Evolutionary conservation across 139 green algal genomes (phyloP), one percentile per base, ranked within the genome.

Genomic region (Dunaliella sp.): DNA sequence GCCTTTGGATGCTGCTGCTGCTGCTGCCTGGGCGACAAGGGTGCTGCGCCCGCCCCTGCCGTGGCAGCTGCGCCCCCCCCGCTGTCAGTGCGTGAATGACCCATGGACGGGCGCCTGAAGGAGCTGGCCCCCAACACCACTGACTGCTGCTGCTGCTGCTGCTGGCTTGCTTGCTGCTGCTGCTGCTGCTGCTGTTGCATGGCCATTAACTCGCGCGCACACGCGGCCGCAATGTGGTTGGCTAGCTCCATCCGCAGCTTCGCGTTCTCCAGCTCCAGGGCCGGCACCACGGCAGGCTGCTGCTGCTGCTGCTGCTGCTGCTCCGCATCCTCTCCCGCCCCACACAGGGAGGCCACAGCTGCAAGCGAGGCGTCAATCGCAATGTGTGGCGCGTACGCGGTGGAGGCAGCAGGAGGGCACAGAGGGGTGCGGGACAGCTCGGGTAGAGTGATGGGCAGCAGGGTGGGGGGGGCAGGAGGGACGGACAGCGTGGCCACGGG

Each of bases 161-260:
- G 48, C 16, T 7, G 48, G 48, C 7, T 7, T 7, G 7, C 48
- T 16, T 65, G 48, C 48, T 7, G 7, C 7, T 7, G 7, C 16
- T 7, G 7, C 48, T 65, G 48, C 7, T 7, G 7, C 48, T 65
- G 48, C 48, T 65, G 48, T 16, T 65, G 48, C 48, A 65, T 7
- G 0, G 26, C 77, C 31, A 72, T 80, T 1, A 93, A 81, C 84
- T 91, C 88, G 7, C 77, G 85, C 37, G 87, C 37, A 36, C 59
- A 87, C 3, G 85, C 48, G 0, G 83, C 75, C 1, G 89, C 89
- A 0, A 92, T 77, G 80, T 93, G 76, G 0, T 86, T 84, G 16
- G 94, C 94, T 28, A 96, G 88, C 76, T 96, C 93, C 0, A 92
- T 88, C 0, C 92, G 90, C 1, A 97, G 88, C 36, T 89, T 86